phyloP scores from a whole-genome alignment of 345 rosid species.

The Eucalyptus decipiens region DNA sequence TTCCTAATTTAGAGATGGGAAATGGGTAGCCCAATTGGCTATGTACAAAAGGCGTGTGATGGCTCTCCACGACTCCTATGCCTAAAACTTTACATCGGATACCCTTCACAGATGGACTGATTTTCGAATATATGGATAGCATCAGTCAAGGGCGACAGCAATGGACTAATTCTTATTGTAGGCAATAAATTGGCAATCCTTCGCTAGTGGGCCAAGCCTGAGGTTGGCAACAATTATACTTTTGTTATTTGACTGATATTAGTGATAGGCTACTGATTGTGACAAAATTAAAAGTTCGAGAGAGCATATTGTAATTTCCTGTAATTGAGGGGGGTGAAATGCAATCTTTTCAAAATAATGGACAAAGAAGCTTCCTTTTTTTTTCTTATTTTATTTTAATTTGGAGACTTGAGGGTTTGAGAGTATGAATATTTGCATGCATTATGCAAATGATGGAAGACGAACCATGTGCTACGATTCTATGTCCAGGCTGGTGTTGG shows the following conservation, averaged over 20 bases:
- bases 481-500: not conserved
- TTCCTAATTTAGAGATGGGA: not conserved
- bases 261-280: rapidly evolving
- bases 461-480: not conserved
- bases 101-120: not conserved
- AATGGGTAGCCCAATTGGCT: not conserved
- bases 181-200: not conserved
- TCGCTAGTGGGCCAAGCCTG: not conserved
- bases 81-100: not conserved
- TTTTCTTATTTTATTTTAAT: not conserved
- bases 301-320: not conserved
- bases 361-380: not conserved
- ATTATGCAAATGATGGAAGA: not conserved
- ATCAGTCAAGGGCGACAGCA: not conserved
- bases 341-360: not conserved
- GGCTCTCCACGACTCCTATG: not conserved
- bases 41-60: not conserved
- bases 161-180: not conserved
- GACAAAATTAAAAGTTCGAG: not conserved
- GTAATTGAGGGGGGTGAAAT: not conserved
- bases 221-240: not conserved
- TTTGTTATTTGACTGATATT: not conserved
- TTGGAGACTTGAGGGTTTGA: not conserved
- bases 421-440: not conserved
- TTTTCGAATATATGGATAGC: not conserved